Conservation (phyloP, 2,329 filamentous ascomycete species). For the Ramularia collo-cygni region DNA sequence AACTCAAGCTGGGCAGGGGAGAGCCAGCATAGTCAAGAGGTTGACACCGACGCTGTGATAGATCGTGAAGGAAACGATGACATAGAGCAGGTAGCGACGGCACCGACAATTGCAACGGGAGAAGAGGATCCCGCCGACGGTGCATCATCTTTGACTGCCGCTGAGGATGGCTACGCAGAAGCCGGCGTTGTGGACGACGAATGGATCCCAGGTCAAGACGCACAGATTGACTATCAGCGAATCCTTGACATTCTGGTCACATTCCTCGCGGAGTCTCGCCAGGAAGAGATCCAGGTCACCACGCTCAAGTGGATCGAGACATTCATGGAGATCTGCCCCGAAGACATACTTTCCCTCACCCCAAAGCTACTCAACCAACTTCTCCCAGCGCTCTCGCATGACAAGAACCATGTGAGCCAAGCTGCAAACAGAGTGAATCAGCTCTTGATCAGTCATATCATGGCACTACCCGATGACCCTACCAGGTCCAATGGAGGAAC, state of each 20-base stretch:
- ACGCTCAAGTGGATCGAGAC: constrained; percentile 91
- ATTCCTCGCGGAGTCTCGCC: constrained; percentile 75
- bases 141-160: constrained; percentile 49
- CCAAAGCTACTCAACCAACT: constrained; percentile 87
- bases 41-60: constrained; percentile 19
- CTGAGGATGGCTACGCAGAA: constrained; percentile 43
- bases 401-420: constrained; percentile 79
- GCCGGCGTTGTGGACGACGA: constrained; percentile 62
- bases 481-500: constrained; percentile 28
- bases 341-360: constrained; percentile 91
- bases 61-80: constrained; percentile 17
- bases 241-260: constrained; percentile 88
- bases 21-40: constrained; percentile 41
- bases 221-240: constrained; percentile 84
- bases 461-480: constrained; percentile 67
- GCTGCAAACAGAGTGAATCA: constrained; percentile 85
- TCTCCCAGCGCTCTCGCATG: constrained; percentile 87
- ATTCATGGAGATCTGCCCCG: constrained; percentile 94
- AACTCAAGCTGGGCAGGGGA: constrained; percentile 16
- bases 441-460: constrained; percentile 88
- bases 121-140: constrained; percentile 31
- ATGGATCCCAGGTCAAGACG: constrained; percentile 95
- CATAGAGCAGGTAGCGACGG: constrained; percentile 11
- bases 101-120: constrained; percentile 1
- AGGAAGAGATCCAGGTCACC: constrained; percentile 87